These are phyloP conservation scores for Xylariaceae sp. DNA, from an alignment of 2,329 filamentous ascomycete species.

Conservation along the genomic window DNA sequence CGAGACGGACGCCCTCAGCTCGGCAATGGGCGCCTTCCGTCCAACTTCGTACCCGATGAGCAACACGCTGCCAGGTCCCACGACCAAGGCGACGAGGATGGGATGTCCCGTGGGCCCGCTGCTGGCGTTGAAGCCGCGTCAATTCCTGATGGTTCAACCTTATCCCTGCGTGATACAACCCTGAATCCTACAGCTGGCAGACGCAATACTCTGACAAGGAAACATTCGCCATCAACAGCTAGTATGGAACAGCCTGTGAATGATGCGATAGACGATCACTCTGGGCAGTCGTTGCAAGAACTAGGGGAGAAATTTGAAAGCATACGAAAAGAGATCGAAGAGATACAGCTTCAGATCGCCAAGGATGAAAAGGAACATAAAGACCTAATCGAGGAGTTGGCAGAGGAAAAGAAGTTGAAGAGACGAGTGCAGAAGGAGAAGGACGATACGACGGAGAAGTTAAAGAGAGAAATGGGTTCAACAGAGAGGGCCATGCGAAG, in stretches of 20 bases:
- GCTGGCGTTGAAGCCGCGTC: constrained; percentile 58
- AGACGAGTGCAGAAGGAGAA: constrained; percentile 78
- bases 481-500: constrained; percentile 78
- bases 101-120: constrained; percentile 46
- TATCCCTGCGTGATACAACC: constrained; percentile 63
- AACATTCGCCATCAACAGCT: constrained; percentile 68
- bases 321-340: constrained; percentile 79
- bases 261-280: constrained; percentile 46
- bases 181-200: constrained; percentile 39
- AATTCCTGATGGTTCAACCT: constrained; percentile 56
- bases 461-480: constrained; percentile 74
- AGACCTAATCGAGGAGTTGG: constrained; percentile 61
- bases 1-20: constrained; percentile 60
- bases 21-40: constrained; percentile 52
- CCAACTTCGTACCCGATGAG: constrained; percentile 53
- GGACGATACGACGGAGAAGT: constrained; percentile 80
- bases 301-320: constrained; percentile 77
- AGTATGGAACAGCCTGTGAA: constrained; percentile 50
- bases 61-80: constrained; percentile 37
- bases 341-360: constrained; percentile 63
- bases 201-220: constrained; percentile 67
- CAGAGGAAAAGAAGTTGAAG: constrained; percentile 75
- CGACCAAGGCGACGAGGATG: constrained; percentile 49
- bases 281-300: constrained; percentile 66
- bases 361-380: constrained; percentile 70